Base-by-base conservation (phyloP, 164 flowering plant genomes). In the Amborella trichopoda region DNA sequence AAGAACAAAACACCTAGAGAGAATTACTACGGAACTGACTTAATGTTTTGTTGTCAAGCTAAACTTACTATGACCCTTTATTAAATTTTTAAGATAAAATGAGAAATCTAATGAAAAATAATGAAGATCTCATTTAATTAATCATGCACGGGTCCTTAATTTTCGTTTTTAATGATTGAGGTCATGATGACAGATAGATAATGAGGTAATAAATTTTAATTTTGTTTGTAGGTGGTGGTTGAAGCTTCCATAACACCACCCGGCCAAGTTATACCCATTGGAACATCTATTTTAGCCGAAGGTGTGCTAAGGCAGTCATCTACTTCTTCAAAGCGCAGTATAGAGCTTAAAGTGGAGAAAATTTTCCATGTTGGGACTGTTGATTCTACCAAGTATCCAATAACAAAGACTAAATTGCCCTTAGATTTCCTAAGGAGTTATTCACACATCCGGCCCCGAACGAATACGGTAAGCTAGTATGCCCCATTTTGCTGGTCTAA, bases 381-480 rank as follows among this genome's bases (percentile, higher is more conserved):
- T 8, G 85, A 83, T 54, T 61, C 45, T 0, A 68, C 55, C 1
- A 71, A 57, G 23, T 91, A 86, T 58, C 87, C 85, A 4, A 59
- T 91, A 34, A 61, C 94, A 21, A 83, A 68, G 70, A 76, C 68
- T 52, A 59, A 72, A 24, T 26, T 86, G 40, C 83, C 85, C 16
- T 46, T 86, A 50, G 77, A 72, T 39, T 25, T 23, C 22, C 55
- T 83, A 12, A 69, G 85, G 54, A 75, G 66, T 32, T 71, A 42
- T 42, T 44, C 83, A 4, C 94, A 91, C 41, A 66, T 86, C 43
- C 74, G 93, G 20, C 81, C 94, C 26, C 73, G 93, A 13, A 91
- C 90, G 55, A 86, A 80, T 18, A 80, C 77, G 62, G 95, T 90
- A 72, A n/a, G n/a, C n/a, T n/a, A n/a, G n/a, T n/a, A n/a, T n/a